Base-by-base conservation (phyloP, 1,284 basidiomycete species). In the Apiotrichum montevideense region DNA sequence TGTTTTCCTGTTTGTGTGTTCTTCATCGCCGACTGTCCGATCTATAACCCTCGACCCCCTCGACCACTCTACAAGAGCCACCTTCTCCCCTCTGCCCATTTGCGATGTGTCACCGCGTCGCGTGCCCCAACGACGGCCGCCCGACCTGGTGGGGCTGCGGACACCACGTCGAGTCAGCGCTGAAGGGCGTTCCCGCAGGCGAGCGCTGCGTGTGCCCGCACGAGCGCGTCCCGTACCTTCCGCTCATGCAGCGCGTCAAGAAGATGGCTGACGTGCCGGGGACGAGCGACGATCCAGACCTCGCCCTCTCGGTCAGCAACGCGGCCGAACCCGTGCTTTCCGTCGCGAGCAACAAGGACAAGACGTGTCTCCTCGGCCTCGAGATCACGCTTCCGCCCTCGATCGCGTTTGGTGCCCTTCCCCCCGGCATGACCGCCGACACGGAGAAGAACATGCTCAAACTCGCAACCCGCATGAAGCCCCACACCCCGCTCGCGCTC, bases 141-240 rank as follows among this genome's bases (percentile, higher is more conserved):
- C 35, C 47, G 10, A 49, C 47, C 8, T 49, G 47, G 47, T 49
- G 47, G 47, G 47, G 47, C 47, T 49, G 47, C 9, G 47, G 47
- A 10, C 35, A 40, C 8, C 47, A 49, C 47, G 40, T 49, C 7
- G 47, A 49, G 35, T 11, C 6, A 69, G 67, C 70, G 34, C 64
- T 75, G 15, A 68, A 63, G 9, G 71, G 66, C 34, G 69, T 75
- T 1, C 63, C 68, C 29, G 54, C 63, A 43, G 55, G 55, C 5
- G 64, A 72, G 35, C 55, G 71, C 53, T 76, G 74, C 58, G 50
- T 63, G 29, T 76, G 74, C 58, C 63, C 65, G 40, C 74, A 76
- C 58, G 67, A 66, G 40, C 71, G 69, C 6, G 62, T 69, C 14
- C 60, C 65, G 6, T 65, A 63, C 51, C 60, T 62, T 58, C 72